Base-by-base conservation (phyloP, 2,329 filamentous ascomycete species). In the Trichoderma asperellum region DNA sequence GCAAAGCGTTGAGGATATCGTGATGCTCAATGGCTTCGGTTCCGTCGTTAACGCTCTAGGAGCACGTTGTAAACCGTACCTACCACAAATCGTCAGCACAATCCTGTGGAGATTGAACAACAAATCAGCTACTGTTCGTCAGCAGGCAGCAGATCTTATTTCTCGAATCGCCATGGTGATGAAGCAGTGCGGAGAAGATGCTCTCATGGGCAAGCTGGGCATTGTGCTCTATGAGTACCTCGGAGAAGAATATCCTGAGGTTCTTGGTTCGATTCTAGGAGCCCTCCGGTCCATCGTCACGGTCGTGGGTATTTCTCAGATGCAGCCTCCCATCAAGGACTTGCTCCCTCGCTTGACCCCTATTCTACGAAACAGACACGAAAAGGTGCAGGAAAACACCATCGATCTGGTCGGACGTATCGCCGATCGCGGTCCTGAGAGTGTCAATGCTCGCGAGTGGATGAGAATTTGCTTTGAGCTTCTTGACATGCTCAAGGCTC, bases 401-500 rank as follows among this genome's bases (percentile, higher is more conserved):
- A 98, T 99, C 75, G 96, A 99, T 79, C 87, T 99, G 2, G 96
- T 99, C 24, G 96, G 96, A 68, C 95, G 96, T 85, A 98, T 99
- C 75, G 96, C 96, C 18, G 96, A 99, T 81, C 92, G 96, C 73
- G 96, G 96, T 0, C 94, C 96, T 1, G 96, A 99, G 81, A 95
- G 92, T 72, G 96, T 99, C 78, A 97, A 97, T 77, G 94, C 96
- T 16, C 89, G 96, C 76, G 96, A 99, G 81, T 99, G 96, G 96
- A 99, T 99, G 96, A 91, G 96, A 79, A 99, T 99, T 79, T 99
- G 96, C 83, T 99, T 99, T 81, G 96, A 99, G 83, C 85, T 99
- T 66, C 89, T 99, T 35, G 96, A 99, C 82, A 99, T 99, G 96
- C 88, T 99, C 76, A 99, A 99, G 82, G 96, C 96, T 7, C 96